A percentile compares a stretch with the other conserved stretches of the same genome.
These are phyloP conservation scores for Suillus fuscotomentosus DNA, from an alignment of 768 basidiomycete genomes.

Conservation along the genomic window DNA sequence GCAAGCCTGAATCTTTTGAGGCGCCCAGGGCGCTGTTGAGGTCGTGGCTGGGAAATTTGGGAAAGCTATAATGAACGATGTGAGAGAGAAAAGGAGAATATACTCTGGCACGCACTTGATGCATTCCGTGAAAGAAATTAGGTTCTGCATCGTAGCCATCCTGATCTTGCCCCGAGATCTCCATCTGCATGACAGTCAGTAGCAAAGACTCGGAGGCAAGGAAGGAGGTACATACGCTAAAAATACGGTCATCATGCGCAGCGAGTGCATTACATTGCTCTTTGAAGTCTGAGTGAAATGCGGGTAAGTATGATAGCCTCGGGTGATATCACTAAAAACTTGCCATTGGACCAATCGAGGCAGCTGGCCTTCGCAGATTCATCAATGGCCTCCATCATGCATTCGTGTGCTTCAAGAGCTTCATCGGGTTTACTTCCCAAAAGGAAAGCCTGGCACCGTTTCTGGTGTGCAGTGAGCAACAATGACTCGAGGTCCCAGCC, in stretches of 20 bases:
- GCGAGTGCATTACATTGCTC: background rate
- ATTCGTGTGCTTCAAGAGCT: background rate
- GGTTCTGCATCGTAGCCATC: background rate
- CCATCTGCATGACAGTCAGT: background rate
- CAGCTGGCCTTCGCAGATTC: background rate
- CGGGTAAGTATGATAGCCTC: background rate
- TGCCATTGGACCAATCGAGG: background rate
- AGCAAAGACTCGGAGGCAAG: background rate
- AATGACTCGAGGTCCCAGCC: background rate
- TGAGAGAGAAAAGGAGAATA: background rate
- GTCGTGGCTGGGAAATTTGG: background rate
- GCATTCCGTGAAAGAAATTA: background rate
- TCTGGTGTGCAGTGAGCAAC: background rate
- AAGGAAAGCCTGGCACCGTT: background rate
- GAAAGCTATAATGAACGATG: background rate
- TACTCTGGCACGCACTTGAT: background rate
- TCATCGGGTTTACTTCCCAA: background rate
- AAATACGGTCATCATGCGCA: background rate
- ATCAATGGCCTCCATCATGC: background rate
- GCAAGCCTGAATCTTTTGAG: background rate
- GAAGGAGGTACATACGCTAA: background rate
- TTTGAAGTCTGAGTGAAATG: background rate
- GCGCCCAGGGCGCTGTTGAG: background rate
- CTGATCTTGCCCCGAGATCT: background rate
- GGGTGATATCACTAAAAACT: background rate